These are phyloP conservation scores for Maudiozyma serrabonitensis DNA, from an alignment of 805 yeast genomes.

Conservation along the genomic window DNA sequence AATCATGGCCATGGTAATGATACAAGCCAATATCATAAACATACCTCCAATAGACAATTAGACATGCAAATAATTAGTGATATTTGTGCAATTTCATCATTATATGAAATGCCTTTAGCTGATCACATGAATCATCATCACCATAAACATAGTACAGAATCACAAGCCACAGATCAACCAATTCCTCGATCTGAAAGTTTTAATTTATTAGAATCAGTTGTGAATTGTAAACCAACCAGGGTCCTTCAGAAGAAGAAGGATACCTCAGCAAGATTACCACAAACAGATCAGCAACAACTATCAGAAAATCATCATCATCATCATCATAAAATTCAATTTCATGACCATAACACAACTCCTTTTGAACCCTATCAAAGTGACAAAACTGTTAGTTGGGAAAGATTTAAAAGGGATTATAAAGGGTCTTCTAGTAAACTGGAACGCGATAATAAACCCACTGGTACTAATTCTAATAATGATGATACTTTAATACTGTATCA, in stretches of 20 bases:
- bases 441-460: not conserved
- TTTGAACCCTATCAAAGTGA: not conserved
- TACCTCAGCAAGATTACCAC: not conserved
- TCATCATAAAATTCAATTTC: constrained; percentile 32
- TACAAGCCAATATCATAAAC: constrained; percentile 9
- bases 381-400: constrained; percentile 6
- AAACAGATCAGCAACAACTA: not conserved
- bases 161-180: not conserved
- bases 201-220: constrained; percentile 9
- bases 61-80: constrained; percentile 27
- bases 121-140: constrained; percentile 24
- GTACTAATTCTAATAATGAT: not conserved
- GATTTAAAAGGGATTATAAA: constrained; percentile 2
- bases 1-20: not conserved
- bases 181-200: constrained; percentile 1
- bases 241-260: no score
- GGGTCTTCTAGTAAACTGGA: not conserved
- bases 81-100: constrained; percentile 25
- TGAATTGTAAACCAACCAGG: not conserved
- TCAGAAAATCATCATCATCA: constrained; percentile 23
- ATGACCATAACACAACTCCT: constrained; percentile 19
- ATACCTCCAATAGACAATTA: constrained; percentile 16
- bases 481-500: not conserved
- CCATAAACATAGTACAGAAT: constrained; percentile 3
- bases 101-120: constrained; percentile 28